A percentile compares a stretch with the other conserved stretches of the same genome.
Evolutionary conservation across 306 rosid genomes (phyloP).

Genomic region (Pyrus betulifolia): DNA sequence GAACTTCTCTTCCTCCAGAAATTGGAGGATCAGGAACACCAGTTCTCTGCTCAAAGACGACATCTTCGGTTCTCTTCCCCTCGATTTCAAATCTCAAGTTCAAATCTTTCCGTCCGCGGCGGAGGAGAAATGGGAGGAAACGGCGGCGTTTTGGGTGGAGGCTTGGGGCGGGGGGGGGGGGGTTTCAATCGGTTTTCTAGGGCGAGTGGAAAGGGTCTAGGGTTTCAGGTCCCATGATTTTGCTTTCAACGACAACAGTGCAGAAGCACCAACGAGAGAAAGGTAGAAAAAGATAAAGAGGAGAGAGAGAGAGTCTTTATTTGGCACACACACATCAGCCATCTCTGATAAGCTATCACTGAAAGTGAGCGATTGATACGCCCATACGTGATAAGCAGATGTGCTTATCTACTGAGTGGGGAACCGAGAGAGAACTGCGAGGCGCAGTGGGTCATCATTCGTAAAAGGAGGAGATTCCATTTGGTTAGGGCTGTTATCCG

Average conservation of each 20-base stretch:
- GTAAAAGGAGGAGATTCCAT: neutral
- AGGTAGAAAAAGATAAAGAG: neutral
- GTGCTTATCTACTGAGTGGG: neutral
- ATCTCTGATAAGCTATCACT: neutral
- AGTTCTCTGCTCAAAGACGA: constrained; percentile 20
- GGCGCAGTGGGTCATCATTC: neutral
- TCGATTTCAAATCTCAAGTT: neutral
- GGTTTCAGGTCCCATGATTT: constrained; percentile 19
- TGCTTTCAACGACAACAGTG: constrained; percentile 14
- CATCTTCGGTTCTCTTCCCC: neutral
- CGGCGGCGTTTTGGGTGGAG: constrained; percentile 11
- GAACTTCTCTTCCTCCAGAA: constrained; percentile 21
- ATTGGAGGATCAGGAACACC: constrained; percentile 20
- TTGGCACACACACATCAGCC: constrained; percentile 4
- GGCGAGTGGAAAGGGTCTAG: constrained; percentile 3
- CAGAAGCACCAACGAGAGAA: neutral
- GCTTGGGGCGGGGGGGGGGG: neutral
- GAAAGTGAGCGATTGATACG: neutral
- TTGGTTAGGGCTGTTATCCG: neutral
- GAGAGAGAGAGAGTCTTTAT: constrained; percentile 1
- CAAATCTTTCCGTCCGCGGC: neutral
- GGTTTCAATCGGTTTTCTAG: neutral
- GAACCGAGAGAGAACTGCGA: neutral
- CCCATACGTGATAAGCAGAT: accelerated
- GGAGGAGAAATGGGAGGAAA: neutral